phyloP scores from a whole-genome alignment of 257 asterid species.

The Avicennia marina region DNA sequence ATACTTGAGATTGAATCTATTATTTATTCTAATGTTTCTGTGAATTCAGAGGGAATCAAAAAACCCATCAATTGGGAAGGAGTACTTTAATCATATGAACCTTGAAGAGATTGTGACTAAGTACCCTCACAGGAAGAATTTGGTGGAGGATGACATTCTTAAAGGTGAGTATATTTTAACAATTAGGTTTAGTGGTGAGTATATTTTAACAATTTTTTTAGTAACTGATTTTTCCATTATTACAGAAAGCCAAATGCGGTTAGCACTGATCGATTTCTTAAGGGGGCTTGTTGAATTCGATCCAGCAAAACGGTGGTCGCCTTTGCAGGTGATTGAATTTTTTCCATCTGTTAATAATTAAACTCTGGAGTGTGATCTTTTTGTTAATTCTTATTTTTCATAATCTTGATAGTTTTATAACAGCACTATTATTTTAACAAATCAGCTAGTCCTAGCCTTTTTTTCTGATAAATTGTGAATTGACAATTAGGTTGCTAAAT shows the following conservation, averaged over 20 bases:
- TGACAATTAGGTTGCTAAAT: too few species aligned
- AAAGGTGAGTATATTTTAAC: conserved; percentile 51
- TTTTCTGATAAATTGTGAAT: too few species aligned
- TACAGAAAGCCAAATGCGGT: conserved; percentile 77
- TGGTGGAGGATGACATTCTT: conserved; percentile 61
- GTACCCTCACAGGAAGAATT: conserved; percentile 80
- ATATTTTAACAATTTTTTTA: conserved; percentile 11
- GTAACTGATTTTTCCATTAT: conserved; percentile 16
- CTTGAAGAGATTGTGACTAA: conserved; percentile 79
- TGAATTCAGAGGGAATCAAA: conserved; percentile 73
- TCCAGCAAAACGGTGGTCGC: conserved; percentile 99
- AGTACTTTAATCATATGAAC: conserved; percentile 83
- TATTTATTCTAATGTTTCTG: neutral
- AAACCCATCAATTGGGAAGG: conserved; percentile 91
- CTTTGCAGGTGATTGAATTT: conserved; percentile 66
- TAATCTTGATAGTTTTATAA: neutral
- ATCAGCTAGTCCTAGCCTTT: too few species aligned
- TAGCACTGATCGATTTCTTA: conserved; percentile 87
- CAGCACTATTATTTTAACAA: too few species aligned
- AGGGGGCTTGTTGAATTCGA: conserved; percentile 96
- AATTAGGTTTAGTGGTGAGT: neutral
- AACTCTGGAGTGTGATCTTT: neutral
- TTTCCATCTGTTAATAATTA: conserved; percentile 7
- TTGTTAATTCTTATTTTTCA: neutral
- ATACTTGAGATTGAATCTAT: too few species aligned